Conservation (phyloP, 192 early-diverging fungal species). For the Irineochytrium annulatum region DNA sequence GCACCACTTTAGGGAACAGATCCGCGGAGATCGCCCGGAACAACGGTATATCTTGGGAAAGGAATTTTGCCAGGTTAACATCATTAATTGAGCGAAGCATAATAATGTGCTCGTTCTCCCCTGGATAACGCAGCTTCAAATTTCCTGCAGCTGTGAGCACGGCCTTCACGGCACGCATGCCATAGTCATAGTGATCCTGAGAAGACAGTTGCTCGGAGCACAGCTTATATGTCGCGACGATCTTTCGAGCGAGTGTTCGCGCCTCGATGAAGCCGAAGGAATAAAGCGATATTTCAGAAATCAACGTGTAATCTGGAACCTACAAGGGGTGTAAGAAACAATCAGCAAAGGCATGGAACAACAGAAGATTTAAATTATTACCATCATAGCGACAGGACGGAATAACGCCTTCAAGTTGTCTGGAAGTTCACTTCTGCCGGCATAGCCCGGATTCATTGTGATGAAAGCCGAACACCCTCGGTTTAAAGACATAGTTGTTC, state of each 20-base stretch:
- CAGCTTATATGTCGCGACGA: slow-evolving; percentile 59
- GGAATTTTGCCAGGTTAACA: slow-evolving; percentile 59
- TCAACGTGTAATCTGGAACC: slow-evolving; percentile 59
- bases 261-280: slow-evolving; percentile 61
- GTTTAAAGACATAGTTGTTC: slow-evolving; percentile 56
- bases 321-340: slow-evolving; percentile 8
- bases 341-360: neutral
- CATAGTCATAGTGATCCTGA: slow-evolving; percentile 64
- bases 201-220: slow-evolving; percentile 63
- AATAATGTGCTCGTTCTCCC: slow-evolving; percentile 57
- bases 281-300: slow-evolving; percentile 61
- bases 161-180: slow-evolving; percentile 61
- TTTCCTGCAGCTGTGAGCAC: slow-evolving; percentile 60
- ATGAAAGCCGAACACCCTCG: slow-evolving; percentile 57
- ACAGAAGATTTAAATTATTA: too few species aligned
- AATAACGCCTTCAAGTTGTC: slow-evolving; percentile 64
- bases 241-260: slow-evolving; percentile 50
- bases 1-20: slow-evolving; percentile 54
- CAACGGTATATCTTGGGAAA: slow-evolving; percentile 55
- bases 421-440: slow-evolving; percentile 48
- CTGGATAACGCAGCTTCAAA: slow-evolving; percentile 53
- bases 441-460: slow-evolving; percentile 65
- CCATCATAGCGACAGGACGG: slow-evolving; percentile 63
- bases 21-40: slow-evolving; percentile 60
- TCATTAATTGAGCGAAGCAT: slow-evolving; percentile 59